Evolutionary conservation across 257 asterid species (phyloP).

Genomic region (Lantana camara): DNA sequence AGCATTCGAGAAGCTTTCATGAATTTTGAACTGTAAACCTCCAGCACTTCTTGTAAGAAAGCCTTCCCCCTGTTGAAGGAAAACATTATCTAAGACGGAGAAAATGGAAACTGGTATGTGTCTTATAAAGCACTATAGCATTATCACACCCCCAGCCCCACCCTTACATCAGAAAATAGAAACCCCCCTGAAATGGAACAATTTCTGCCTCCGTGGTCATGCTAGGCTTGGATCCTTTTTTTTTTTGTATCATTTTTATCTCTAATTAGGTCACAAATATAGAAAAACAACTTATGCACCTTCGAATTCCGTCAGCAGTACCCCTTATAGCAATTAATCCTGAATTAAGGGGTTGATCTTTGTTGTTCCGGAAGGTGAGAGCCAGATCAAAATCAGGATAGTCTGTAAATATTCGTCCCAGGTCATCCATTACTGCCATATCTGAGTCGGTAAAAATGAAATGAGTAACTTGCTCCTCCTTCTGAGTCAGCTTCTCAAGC

Average conservation of each 20-base stretch:
- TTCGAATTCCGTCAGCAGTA: constrained; percentile 66
- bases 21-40: constrained; percentile 59
- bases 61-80: constrained; percentile 59
- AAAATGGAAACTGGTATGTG: not conserved
- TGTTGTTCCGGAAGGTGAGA: constrained; percentile 95
- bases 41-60: constrained; percentile 69
- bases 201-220: not conserved
- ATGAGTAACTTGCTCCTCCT: constrained; percentile 54
- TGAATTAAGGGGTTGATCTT: constrained; percentile 90
- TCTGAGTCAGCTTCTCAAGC: constrained; percentile 51
- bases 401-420: constrained; percentile 60
- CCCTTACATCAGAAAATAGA: too few relatives aligned
- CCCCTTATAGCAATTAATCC: constrained; percentile 97
- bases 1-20: constrained; percentile 94
- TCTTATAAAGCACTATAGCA: constrained; percentile 6
- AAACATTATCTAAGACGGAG: constrained; percentile 5
- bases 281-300: constrained; percentile 44
- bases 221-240: not conserved
- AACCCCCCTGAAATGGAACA: too few relatives aligned
- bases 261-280: constrained; percentile 1
- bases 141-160: too few relatives aligned
- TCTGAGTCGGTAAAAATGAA: constrained; percentile 93
- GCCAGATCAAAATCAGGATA: constrained; percentile 78
- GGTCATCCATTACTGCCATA: constrained; percentile 77
- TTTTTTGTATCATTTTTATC: not conserved